These are phyloP conservation scores for Colletotrichum musicola DNA, from an alignment of 2,329 filamentous ascomycete species.

Conservation along the genomic window DNA sequence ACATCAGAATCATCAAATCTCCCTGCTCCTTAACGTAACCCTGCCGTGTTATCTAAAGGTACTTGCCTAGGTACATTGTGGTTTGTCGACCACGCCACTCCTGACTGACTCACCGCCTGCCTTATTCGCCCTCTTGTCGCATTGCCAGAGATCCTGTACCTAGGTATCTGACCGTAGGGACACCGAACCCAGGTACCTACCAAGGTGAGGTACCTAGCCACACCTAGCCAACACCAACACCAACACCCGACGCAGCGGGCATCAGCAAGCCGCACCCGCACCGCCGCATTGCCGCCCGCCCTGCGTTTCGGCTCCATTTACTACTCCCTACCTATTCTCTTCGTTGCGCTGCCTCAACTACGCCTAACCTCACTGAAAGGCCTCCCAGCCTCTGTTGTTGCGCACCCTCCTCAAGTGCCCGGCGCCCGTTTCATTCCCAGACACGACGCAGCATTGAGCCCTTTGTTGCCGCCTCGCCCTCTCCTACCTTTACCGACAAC, in stretches of 20 bases:
- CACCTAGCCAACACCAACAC: too few relatives aligned
- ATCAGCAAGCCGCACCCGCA: slow-evolving; percentile 4
- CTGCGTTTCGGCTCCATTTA: background rate
- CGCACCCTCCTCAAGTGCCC: slow-evolving; percentile 17
- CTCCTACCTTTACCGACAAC: background rate
- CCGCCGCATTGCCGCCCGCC: background rate
- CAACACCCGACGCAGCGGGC: background rate
- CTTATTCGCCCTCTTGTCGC: slow-evolving; percentile 9
- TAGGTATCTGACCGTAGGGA: background rate
- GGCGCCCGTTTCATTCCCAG: slow-evolving; percentile 35
- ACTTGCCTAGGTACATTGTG: slow-evolving; percentile 1
- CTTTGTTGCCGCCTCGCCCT: background rate
- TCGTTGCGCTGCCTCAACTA: slow-evolving; percentile 5
- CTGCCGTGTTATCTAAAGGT: slow-evolving; percentile 11
- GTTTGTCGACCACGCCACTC: background rate
- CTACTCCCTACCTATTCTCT: background rate
- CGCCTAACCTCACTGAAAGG: background rate
- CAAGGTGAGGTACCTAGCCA: too few relatives aligned
- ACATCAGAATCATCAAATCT: slow-evolving; percentile 19
- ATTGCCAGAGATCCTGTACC: background rate
- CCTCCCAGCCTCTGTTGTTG: slow-evolving; percentile 4
- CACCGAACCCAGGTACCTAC: background rate
- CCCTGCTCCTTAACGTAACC: slow-evolving; percentile 12
- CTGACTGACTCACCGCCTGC: slow-evolving; percentile 14
- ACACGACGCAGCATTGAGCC: slow-evolving; percentile 26